These are phyloP conservation scores for Plantago coronopus DNA, from an alignment of 305 asterid species.

Conservation along the genomic window DNA sequence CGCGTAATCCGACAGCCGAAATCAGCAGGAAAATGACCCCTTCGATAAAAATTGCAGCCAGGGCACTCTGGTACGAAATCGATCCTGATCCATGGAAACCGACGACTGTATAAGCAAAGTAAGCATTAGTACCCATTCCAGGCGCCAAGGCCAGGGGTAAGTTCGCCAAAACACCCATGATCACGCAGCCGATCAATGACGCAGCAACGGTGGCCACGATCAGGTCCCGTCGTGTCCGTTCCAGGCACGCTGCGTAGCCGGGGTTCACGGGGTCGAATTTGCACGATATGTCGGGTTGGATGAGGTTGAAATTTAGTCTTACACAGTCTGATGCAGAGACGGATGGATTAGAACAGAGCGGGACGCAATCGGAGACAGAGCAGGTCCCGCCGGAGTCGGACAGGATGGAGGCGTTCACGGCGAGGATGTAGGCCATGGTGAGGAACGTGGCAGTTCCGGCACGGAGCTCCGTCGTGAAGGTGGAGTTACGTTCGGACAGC, in stretches of 20 bases:
- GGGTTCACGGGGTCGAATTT: constrained; percentile 83
- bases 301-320: constrained; percentile 28
- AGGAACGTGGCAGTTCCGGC: constrained; percentile 98
- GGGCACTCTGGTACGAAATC: constrained; percentile 62
- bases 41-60: constrained; percentile 82
- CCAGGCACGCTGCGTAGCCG: constrained; percentile 78
- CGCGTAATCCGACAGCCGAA: constrained; percentile 73
- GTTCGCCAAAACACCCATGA: constrained; percentile 82
- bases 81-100: constrained; percentile 93
- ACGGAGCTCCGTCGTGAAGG: constrained; percentile 93
- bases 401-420: constrained; percentile 89
- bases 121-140: constrained; percentile 93
- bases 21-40: constrained; percentile 67
- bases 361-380: constrained; percentile 76
- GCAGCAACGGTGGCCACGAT: constrained; percentile 90
- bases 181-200: constrained; percentile 70
- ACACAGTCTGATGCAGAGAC: constrained; percentile 42
- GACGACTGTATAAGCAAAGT: constrained; percentile 86
- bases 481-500: constrained; percentile 61
- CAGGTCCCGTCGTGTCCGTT: constrained; percentile 56
- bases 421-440: constrained; percentile 96
- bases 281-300: constrained; percentile 59
- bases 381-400: constrained; percentile 96
- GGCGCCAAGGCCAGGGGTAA: constrained; percentile 89
- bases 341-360: constrained; percentile 61